A percentile compares a stretch with the other conserved stretches of the same genome.
phyloP scores from a whole-genome alignment of 176 grass and related monocot genomes.

The Phoenix dactylifera region DNA sequence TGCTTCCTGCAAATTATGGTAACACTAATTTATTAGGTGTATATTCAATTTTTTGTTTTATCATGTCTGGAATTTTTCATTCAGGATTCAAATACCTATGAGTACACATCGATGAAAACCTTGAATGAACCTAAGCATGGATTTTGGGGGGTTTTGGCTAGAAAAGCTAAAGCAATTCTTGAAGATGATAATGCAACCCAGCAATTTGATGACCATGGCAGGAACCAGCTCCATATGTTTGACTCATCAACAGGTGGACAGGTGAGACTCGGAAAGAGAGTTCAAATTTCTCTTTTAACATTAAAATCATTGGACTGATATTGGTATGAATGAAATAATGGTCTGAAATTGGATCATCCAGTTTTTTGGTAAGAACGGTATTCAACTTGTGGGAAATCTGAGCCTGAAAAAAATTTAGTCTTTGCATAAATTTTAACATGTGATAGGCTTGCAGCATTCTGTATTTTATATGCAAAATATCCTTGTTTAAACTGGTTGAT shows the following conservation, averaged over 20 bases:
- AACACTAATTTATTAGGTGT: no score
- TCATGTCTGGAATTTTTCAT: background rate
- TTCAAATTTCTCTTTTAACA: background rate
- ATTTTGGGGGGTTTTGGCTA: conserved; percentile 23
- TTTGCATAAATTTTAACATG: no score
- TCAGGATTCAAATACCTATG: conserved; percentile 11
- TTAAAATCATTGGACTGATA: background rate
- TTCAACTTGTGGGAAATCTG: no score
- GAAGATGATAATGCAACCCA: conserved; percentile 5
- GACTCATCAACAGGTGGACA: conserved; percentile 1
- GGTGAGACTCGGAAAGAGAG: background rate
- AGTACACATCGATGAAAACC: conserved; percentile 9
- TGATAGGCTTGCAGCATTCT: no score
- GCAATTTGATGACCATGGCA: background rate
- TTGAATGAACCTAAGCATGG: background rate
- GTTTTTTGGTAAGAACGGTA: no score
- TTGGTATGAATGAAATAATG: no score
- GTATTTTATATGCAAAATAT: no score
- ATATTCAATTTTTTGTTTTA: no score
- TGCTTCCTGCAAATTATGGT: no score
- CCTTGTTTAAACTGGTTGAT: no score
- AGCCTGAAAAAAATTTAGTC: no score
- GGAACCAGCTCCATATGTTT: background rate
- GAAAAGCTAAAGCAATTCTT: conserved; percentile 21
- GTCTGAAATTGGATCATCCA: no score